Evolutionary conservation across 441 rosid genomes (phyloP), one percentile per base, ranked within the genome.

Genomic region (Pelargonium cotyledonis): DNA sequence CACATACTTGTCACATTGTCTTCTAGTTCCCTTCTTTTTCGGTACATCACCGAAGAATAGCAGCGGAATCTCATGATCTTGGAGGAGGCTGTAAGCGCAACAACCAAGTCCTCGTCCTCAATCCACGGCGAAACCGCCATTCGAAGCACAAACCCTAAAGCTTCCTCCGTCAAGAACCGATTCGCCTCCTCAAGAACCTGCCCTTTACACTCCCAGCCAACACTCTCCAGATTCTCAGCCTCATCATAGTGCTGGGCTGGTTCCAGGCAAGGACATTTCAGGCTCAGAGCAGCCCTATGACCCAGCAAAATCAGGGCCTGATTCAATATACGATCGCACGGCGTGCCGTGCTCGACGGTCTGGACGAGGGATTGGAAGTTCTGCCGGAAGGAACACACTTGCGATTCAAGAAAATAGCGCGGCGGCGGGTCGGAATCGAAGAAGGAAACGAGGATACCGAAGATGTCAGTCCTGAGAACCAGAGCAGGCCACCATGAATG

Each of bases 401-500:
- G 76, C 0, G 69, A 69, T 55, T 72, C 76, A 2, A 63, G 51
- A 38, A 75, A 69, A 53, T 69, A 57, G n/a, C 67, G 76, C 23
- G 70, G 67, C 35, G 12, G 35, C 5, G 40, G 35, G 49, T 44
- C 49, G 63, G 10, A 15, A 62, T 19, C 31, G 23, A 75, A 75
- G 74, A 78, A 78, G 4, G 81, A 72, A 41, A 78, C 78, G 40
- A 69, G 61, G 68, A 75, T 5, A 3, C 78, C 73, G 15, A 75
- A 67, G 11, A 14, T 35, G 19, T 72, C 41, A 9, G 15, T 64
- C 18, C 65, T 55, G 21, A 29, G 46, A 40, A 78, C 69, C 3
- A 75, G 35, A 57, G 67, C 81, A 16, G 81, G 78, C 72, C 78
- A 75, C 81, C 81, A 78, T 72, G 67, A 70, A 8, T 5, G 47